Conservation (phyloP, 192 early-diverging fungal genomes). For the Endogone sp. region DNA sequence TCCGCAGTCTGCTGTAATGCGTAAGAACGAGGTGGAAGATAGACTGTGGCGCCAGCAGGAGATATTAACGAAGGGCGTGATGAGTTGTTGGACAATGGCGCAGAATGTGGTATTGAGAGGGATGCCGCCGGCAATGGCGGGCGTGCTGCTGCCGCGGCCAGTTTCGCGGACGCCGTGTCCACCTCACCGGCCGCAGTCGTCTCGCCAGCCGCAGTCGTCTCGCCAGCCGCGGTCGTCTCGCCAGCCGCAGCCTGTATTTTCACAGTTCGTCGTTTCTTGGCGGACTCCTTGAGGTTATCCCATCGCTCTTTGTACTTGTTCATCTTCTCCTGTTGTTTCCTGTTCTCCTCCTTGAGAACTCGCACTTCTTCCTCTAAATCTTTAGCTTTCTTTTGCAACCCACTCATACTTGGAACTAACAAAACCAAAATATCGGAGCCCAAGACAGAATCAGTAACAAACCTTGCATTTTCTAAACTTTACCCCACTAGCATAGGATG, state of each 20-base stretch:
- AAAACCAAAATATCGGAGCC: constrained; percentile 9
- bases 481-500: no score
- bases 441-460: no score
- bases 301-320: constrained; percentile 72
- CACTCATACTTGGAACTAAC: neutral
- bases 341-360: constrained; percentile 35
- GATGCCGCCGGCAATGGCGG: neutral
- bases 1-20: neutral
- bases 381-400: constrained; percentile 18
- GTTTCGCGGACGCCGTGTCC: neutral
- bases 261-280: constrained; percentile 35
- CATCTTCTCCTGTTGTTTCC: constrained; percentile 49
- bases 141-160: neutral
- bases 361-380: constrained; percentile 60
- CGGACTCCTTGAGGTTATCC: constrained; percentile 76
- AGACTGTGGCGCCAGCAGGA: neutral
- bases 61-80: neutral
- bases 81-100: neutral
- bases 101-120: neutral
- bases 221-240: neutral
- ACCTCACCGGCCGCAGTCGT: neutral
- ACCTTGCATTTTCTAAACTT: no score
- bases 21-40: neutral
- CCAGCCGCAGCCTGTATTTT: neutral
- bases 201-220: no score